Base-by-base conservation (phyloP, 1,284 basidiomycete genomes). In the Apiotrichum akiyoshidainum region DNA sequence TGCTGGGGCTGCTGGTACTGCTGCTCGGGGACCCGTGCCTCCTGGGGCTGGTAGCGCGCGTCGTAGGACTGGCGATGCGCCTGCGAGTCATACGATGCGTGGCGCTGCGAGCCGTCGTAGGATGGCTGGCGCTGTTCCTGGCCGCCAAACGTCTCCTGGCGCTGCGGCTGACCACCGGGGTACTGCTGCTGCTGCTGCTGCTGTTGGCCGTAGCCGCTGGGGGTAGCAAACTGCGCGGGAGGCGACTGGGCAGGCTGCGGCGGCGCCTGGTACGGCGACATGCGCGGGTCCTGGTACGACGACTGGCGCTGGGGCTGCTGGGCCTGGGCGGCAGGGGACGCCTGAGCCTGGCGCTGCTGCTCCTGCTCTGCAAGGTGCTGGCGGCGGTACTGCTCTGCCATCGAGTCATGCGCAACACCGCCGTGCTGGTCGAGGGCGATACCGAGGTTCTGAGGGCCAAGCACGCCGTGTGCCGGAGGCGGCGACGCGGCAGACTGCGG, bases 381-480 rank as follows among this genome's bases (percentile, higher is more conserved):
- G 16, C 72, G 52, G 35, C 76, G 67, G 64, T 81, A 82, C 46
- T 79, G 75, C 47, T 82, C 81, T 0, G 89, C 89, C 86, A 92
- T 87, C 50, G 85, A 83, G 77, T 94, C 90, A 65, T 87, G 84
- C 22, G 86, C 81, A 12, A 93, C 90, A 16, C 86, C 83, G 10
- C 91, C 91, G 55, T 79, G 83, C 2, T 87, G 85, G 69, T 90
- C 89, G 17, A 93, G 80, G 12, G 84, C 81, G 63, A 94, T 92
- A 1, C 91, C 90, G 34, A 90, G 61, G 37, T 80, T 80, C 52
- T 72, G 64, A 55, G 78, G 58, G 57, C 78, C 65, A 58, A 77
- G 51, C 58, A 71, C 53, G 26, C 57, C 48, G 21, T 37, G 26
- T 22, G 66, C 61, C n/a, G 64, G 47, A 0, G 66, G 81, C 45